Percentiles rank a stretch among this genome's conserved stretches.
phyloP scores from a whole-genome alignment of 179 eudicot genomes.

The Silene noctiflora region DNA sequence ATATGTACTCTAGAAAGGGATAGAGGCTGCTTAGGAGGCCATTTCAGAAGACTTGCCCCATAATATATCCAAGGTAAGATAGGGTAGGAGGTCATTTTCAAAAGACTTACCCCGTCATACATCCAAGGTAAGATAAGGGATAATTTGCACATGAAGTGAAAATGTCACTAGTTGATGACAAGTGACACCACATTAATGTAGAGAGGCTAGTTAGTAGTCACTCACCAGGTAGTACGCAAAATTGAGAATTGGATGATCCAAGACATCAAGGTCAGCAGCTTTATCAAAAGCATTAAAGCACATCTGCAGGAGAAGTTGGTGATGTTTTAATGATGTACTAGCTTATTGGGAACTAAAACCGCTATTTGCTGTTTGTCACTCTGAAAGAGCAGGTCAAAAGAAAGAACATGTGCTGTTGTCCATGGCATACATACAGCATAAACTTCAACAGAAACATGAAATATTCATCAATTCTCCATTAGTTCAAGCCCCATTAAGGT shows the following conservation, averaged over 20 bases:
- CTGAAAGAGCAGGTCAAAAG: background rate
- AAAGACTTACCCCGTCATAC: background rate
- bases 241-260: slow-evolving; percentile 80
- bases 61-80: background rate
- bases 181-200: background rate
- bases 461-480: background rate
- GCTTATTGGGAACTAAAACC: background rate
- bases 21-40: background rate
- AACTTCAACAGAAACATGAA: background rate
- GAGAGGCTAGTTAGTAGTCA: slow-evolving; percentile 5
- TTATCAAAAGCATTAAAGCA: slow-evolving; percentile 86
- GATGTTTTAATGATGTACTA: background rate
- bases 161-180: background rate
- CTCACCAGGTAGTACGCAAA: slow-evolving; percentile 79
- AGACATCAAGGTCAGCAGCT: slow-evolving; percentile 79
- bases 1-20: background rate
- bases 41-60: background rate
- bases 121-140: background rate
- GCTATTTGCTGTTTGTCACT: background rate
- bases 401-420: background rate
- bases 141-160: background rate
- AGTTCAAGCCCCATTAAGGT: background rate
- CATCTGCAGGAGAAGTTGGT: slow-evolving; percentile 48
- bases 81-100: background rate
- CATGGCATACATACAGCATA: background rate